Percentiles rank a stretch among this genome's conserved stretches.
These are phyloP conservation scores for Geranomyces michiganensis DNA, from an alignment of 192 early-diverging fungal genomes.

Conservation along the genomic window DNA sequence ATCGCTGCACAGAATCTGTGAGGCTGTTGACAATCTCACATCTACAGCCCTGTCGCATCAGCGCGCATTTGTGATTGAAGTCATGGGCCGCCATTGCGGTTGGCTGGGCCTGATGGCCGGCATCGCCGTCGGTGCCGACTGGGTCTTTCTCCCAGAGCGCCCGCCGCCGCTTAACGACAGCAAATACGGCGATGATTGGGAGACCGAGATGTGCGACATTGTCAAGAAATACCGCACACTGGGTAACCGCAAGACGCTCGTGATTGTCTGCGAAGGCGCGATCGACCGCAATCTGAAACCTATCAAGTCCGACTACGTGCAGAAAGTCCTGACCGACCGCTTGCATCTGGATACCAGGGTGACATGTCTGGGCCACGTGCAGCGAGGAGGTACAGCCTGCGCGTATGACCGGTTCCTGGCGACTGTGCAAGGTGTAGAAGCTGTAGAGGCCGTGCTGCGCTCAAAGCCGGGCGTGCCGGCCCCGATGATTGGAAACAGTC, in stretches of 20 bases:
- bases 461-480: conserved; percentile 84
- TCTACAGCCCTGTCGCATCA: conserved; percentile 93
- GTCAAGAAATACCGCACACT: conserved; percentile 72
- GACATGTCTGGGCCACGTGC: conserved; percentile 92
- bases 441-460: conserved; percentile 88
- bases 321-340: conserved; percentile 76
- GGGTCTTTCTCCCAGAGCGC: conserved; percentile 93
- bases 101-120: conserved; percentile 63
- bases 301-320: conserved; percentile 84
- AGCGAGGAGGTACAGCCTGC: conserved; percentile 89
- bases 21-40: conserved; percentile 88
- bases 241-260: conserved; percentile 90
- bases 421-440: conserved; percentile 92
- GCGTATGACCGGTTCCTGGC: conserved; percentile 91
- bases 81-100: conserved; percentile 98
- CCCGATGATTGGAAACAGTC: conserved; percentile 89
- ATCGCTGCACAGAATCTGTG: conserved; percentile 93
- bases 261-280: conserved; percentile 96
- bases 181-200: conserved; percentile 79
- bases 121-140: conserved; percentile 80
- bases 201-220: conserved; percentile 82
- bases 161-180: conserved; percentile 67
- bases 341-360: conserved; percentile 90
- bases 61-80: conserved; percentile 96
- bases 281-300: conserved; percentile 86